Percentiles rank a stretch among this genome's conserved stretches.
Evolutionary conservation across 208 protist genomes (phyloP).

Genomic region (Acanthamoeba lenticulata): DNA sequence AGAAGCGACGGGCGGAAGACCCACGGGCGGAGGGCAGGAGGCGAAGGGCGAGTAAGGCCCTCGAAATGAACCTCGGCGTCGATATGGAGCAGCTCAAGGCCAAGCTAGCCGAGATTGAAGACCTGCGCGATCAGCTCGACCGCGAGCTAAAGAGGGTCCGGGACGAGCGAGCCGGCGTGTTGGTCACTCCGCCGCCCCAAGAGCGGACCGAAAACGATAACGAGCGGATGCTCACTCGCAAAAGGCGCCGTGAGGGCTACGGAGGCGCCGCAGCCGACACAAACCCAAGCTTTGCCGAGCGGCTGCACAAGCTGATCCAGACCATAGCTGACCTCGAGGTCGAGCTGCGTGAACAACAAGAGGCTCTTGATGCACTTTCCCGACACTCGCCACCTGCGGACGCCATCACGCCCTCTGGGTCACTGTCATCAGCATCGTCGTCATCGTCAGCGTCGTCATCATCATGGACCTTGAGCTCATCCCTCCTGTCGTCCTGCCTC

Average conservation of each 20-base stretch:
- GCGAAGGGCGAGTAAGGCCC: not conserved
- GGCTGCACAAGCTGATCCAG: not conserved
- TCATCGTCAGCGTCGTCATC: not conserved
- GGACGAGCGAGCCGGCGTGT: not conserved
- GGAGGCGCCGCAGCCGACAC: not conserved
- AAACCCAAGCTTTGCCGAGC: not conserved
- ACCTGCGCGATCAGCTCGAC: slow-evolving; percentile 5
- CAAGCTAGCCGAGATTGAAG: not conserved
- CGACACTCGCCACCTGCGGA: not conserved
- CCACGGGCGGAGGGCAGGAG: not conserved
- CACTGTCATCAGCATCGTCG: no score
- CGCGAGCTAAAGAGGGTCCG: not conserved
- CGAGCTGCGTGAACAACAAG: not conserved
- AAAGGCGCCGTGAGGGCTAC: not conserved
- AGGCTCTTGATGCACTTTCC: not conserved
- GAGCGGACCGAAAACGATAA: not conserved
- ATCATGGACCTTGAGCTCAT: not conserved
- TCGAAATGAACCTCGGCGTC: not conserved
- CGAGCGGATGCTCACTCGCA: not conserved
- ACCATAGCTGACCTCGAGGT: not conserved
- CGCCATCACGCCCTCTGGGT: no score
- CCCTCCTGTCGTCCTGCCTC: not conserved
- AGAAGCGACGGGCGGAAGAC: not conserved
- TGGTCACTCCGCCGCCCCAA: not conserved
- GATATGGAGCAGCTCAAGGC: not conserved